phyloP scores from a whole-genome alignment of 148 eudicot genomes.

The Chenopodium album region DNA sequence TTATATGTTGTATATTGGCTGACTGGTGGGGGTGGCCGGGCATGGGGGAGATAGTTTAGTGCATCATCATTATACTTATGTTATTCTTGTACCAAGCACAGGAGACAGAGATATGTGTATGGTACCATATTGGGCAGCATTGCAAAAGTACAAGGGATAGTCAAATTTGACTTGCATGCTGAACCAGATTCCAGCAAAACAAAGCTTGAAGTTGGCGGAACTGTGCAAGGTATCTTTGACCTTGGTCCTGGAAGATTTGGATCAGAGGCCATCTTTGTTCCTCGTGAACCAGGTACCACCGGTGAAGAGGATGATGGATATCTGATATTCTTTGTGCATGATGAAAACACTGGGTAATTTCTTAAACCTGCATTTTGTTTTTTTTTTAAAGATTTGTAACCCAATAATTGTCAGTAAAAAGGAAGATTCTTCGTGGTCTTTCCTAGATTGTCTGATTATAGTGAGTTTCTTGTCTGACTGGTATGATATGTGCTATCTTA shows the following conservation, averaged over 20 bases:
- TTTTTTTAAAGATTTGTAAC: slow-evolving; percentile 6
- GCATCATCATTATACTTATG: background rate
- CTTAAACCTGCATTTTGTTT: background rate
- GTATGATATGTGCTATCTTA: background rate
- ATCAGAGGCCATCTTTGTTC: slow-evolving; percentile 89
- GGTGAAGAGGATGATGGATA: slow-evolving; percentile 96
- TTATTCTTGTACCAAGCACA: slow-evolving; percentile 23
- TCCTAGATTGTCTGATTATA: too few species aligned
- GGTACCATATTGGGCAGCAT: slow-evolving; percentile 66
- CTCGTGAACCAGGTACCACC: slow-evolving; percentile 56
- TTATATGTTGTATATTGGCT: background rate
- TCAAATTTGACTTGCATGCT: slow-evolving; percentile 90
- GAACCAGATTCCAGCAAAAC: slow-evolving; percentile 68
- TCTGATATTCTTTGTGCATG: slow-evolving; percentile 85
- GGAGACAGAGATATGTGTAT: slow-evolving; percentile 88
- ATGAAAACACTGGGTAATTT: slow-evolving; percentile 75
- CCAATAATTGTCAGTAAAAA: background rate
- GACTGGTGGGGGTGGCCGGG: background rate
- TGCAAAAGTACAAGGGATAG: slow-evolving; percentile 73
- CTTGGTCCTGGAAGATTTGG: slow-evolving; percentile 88
- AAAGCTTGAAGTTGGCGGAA: slow-evolving; percentile 83
- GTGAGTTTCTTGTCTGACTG: background rate
- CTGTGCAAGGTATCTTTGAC: slow-evolving; percentile 72
- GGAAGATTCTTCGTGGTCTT: background rate
- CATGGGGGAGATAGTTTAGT: background rate